Conservation (phyloP, 2,329 filamentous ascomycete genomes). For the Cordyceps farinosa region DNA sequence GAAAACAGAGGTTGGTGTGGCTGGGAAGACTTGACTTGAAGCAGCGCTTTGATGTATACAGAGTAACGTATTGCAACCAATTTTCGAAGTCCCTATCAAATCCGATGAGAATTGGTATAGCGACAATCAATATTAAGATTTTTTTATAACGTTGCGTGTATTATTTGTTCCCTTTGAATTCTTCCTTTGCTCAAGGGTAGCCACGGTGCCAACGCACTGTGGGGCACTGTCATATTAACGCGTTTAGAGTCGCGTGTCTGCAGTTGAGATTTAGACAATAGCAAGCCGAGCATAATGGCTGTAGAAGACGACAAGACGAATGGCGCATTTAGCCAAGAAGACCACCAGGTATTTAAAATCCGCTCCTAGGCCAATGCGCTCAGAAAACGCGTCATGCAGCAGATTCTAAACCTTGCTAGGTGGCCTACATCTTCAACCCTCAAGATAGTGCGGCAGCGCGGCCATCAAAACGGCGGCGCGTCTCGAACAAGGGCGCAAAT, state of each 20-base stretch:
- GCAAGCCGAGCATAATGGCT: conserved; percentile 5
- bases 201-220: conserved; percentile 13
- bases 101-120: not conserved
- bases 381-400: not conserved
- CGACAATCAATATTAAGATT: too few relatives aligned
- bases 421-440: conserved; percentile 60
- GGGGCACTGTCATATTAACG: conserved; percentile 12
- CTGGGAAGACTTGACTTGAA: not conserved
- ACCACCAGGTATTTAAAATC: conserved; percentile 39
- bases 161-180: too few relatives aligned
- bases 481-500: conserved; percentile 43
- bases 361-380: too few relatives aligned
- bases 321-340: conserved; percentile 36
- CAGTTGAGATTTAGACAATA: not conserved
- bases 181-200: not conserved
- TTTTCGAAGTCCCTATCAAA: too few relatives aligned
- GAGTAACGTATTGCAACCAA: not conserved
- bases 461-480: conserved; percentile 56
- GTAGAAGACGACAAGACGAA: conserved; percentile 21
- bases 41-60: conserved; percentile 1
- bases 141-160: too few relatives aligned
- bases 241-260: conserved; percentile 10
- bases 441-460: conserved; percentile 38
- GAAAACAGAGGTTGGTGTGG: conserved; percentile 4
- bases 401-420: conserved; percentile 38